Evolutionary conservation across 495 filamentous ascomycete species (phyloP), one percentile per base, ranked within the genome.

Genomic region (Hypoxylon cercidicola): DNA sequence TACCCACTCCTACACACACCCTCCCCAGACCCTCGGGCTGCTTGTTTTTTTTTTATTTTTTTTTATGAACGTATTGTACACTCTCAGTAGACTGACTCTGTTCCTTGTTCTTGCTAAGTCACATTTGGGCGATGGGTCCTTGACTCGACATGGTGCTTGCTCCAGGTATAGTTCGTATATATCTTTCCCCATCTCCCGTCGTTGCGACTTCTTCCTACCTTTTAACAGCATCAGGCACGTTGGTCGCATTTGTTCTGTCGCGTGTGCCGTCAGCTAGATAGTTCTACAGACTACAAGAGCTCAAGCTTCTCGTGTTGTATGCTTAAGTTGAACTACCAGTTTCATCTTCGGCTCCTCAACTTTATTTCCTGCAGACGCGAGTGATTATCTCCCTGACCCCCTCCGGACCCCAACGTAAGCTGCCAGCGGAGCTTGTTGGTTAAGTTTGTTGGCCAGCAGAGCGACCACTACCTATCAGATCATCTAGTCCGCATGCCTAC

Each of bases 321-420:
- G 64, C 59, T 68, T 20, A 35, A 62, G 51, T 56, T 68, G 28
- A 37, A 32, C 48, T 34, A 58, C 48, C 35, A 53, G 45, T 40
- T 19, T 25, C 23, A 44, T 47, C 37, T 19, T 58, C 28, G 9
- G 37, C 46, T 47, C 25, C 25, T 46, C 23, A 41, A 41, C 55
- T 32, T 48, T 64, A 44, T 37, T 54, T 11, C 48, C 55, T 64
- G 44, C 51, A 58, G 51, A 65, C 45, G 56, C 66, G 60, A 55
- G 54, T 63, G 28, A 61, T 61, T 46, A 48, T 52, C 55, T 55
- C 30, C 39, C 54, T 10, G 10, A 15, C 55, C 35, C 61, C 43
- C 55, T 57, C 39, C 44, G 66, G 66, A 64, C 66, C 65, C 65
- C 65, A 68, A 68, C 60, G 65, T 65, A 69, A 65, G 60, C 56